These are phyloP conservation scores for Lepidium africanum DNA, from an alignment of 345 rosid species.

Conservation along the genomic window DNA sequence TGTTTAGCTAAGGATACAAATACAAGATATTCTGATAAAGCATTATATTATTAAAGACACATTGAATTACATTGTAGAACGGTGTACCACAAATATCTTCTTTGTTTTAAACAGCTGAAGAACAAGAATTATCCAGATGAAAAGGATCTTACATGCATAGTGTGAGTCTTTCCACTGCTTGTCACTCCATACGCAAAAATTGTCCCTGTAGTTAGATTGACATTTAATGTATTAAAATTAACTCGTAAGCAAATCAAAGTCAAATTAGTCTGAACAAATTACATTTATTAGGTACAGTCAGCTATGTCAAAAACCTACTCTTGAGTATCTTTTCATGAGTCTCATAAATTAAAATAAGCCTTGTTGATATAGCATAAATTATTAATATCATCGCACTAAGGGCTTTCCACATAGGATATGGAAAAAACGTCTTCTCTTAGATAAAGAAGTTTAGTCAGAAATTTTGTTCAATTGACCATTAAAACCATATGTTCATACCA, in stretches of 20 bases:
- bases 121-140: slow-evolving; percentile 8
- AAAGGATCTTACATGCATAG: slow-evolving; percentile 87
- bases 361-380: not conserved
- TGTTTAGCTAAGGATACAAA: not conserved
- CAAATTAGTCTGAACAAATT: not conserved
- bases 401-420: not conserved
- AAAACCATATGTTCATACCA: slow-evolving; percentile 39
- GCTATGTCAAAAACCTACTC: not conserved
- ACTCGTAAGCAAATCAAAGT: not conserved
- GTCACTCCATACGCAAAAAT: slow-evolving; percentile 99
- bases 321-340: not conserved
- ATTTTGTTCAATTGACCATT: not conserved
- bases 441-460: not conserved
- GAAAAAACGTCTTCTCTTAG: not conserved
- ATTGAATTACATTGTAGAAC: not conserved
- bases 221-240: slow-evolving; percentile 9
- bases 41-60: not conserved
- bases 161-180: slow-evolving; percentile 99
- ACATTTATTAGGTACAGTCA: not conserved
- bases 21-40: not conserved
- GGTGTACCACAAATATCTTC: not conserved
- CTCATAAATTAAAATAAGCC: not conserved
- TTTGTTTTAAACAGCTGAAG: not conserved
- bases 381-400: not conserved
- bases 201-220: slow-evolving; percentile 55